Percentiles rank a stretch among this genome's conserved stretches.
Conservation (phyloP, 1,139 yeast species). For the Candida mesenterica region DNA sequence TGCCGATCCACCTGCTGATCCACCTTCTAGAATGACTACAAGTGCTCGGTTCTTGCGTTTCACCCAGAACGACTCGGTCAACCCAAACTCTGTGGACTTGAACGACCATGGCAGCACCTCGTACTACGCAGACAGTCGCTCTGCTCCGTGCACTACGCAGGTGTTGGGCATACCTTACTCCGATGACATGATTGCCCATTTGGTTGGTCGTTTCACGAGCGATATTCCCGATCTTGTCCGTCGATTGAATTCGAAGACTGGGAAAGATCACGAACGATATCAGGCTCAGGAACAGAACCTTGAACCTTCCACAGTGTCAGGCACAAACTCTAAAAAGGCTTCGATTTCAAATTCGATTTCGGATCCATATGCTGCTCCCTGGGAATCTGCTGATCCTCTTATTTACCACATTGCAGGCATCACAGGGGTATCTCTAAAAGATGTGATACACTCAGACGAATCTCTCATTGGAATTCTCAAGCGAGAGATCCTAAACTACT, state of each 20-base stretch:
- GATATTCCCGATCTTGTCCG: conserved; percentile 1
- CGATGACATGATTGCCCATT: conserved; percentile 2
- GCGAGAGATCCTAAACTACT: not conserved
- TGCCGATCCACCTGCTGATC: too few relatives aligned
- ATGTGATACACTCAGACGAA: not conserved
- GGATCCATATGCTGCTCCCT: not conserved
- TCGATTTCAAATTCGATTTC: too few relatives aligned
- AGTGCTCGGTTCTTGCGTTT: not conserved
- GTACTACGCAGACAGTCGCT: not conserved
- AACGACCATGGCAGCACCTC: not conserved
- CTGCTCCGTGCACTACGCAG: not conserved
- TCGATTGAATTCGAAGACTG: not conserved
- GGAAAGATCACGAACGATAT: not conserved
- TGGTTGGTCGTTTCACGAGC: conserved; percentile 1
- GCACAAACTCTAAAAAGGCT: too few relatives aligned
- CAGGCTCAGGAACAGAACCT: too few relatives aligned
- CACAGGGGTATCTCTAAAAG: conserved; percentile 5
- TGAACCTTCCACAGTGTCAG: too few relatives aligned
- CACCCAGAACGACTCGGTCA: not conserved
- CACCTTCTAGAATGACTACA: too few relatives aligned
- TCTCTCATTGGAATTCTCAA: conserved; percentile 7
- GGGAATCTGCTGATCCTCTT: conserved; percentile 1
- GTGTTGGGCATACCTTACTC: conserved; percentile 2
- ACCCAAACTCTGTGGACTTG: not conserved
- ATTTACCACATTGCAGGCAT: conserved; percentile 9